A percentile compares a stretch with the other conserved stretches of the same genome.
phyloP scores from a whole-genome alignment of 495 filamentous ascomycete genomes.

The Beverwykella pulmonaria region DNA sequence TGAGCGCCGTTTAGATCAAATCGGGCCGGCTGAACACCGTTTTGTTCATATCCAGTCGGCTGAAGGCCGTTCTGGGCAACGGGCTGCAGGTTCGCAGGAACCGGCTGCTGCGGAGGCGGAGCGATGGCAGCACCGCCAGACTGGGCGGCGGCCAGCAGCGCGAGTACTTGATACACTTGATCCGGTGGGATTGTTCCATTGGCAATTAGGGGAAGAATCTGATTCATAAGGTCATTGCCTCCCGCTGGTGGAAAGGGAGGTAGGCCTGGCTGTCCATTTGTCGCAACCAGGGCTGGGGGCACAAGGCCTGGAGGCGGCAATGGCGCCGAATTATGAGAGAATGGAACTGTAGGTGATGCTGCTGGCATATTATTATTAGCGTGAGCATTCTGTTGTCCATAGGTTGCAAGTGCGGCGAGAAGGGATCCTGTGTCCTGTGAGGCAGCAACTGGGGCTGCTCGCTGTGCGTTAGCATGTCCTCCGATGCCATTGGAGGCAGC shows the following conservation, averaged over 20 bases:
- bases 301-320: slow-evolving; percentile 24
- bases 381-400: slow-evolving; percentile 28
- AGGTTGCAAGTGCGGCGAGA: slow-evolving; percentile 41
- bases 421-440: slow-evolving; percentile 37
- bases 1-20: no score
- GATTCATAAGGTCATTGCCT: slow-evolving; percentile 10
- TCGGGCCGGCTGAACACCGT: background rate
- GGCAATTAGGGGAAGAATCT: slow-evolving; percentile 23
- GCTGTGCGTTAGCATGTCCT: slow-evolving; percentile 4
- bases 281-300: slow-evolving; percentile 8
- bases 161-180: slow-evolving; percentile 21
- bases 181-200: slow-evolving; percentile 30
- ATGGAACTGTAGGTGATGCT: slow-evolving; percentile 19
- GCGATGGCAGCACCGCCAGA: slow-evolving; percentile 1
- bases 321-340: slow-evolving; percentile 23
- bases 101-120: slow-evolving; percentile 10
- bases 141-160: slow-evolving; percentile 14
- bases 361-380: slow-evolving; percentile 16
- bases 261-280: slow-evolving; percentile 4
- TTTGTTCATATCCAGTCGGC: slow-evolving; percentile 24
- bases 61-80: slow-evolving; percentile 23
- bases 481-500: background rate
- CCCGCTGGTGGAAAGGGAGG: slow-evolving; percentile 3
- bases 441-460: slow-evolving; percentile 10
- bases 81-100: background rate